A percentile compares a stretch with the other conserved stretches of the same genome.
phyloP scores from a whole-genome alignment of 2,329 filamentous ascomycete species.

The Colletotrichum cuscutae region DNA sequence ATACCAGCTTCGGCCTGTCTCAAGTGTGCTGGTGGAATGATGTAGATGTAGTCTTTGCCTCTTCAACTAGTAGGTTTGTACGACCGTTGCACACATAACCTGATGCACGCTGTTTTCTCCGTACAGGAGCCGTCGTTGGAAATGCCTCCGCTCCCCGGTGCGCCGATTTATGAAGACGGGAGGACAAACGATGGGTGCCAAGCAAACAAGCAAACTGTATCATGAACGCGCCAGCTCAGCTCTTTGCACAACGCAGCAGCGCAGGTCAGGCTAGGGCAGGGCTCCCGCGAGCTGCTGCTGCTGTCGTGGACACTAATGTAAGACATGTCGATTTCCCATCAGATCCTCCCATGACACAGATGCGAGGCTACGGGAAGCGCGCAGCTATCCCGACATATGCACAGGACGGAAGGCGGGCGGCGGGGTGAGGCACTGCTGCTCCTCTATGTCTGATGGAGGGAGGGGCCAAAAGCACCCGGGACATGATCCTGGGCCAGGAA shows the following conservation, averaged over 20 bases:
- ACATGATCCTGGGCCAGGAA: not conserved
- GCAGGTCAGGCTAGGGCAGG: not conserved
- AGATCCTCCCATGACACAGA: conserved; percentile 31
- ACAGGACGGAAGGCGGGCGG: conserved; percentile 30
- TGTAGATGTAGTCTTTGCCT: not conserved
- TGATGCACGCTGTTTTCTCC: conserved; percentile 2
- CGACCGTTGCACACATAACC: not conserved
- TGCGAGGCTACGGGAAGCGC: conserved; percentile 31
- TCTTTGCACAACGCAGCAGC: not conserved
- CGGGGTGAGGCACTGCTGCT: not conserved
- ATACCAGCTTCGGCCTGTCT: not conserved
- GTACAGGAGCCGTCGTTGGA: not conserved
- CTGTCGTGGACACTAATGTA: conserved; percentile 27
- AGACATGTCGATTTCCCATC: conserved; percentile 25
- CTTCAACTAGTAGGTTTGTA: not conserved
- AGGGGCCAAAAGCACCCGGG: not conserved
- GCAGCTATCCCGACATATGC: conserved; percentile 34
- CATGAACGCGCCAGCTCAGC: not conserved
- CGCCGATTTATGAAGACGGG: not conserved
- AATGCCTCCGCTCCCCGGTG: not conserved
- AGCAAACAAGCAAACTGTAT: not conserved
- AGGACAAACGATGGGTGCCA: not conserved
- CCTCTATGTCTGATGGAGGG: not conserved
- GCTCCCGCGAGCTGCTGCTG: not conserved
- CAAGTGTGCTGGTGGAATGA: not conserved